Percentiles rank a stretch among this genome's conserved stretches.
These are phyloP conservation scores for Penicillium herquei DNA, from an alignment of 495 filamentous ascomycete species.

Conservation along the genomic window DNA sequence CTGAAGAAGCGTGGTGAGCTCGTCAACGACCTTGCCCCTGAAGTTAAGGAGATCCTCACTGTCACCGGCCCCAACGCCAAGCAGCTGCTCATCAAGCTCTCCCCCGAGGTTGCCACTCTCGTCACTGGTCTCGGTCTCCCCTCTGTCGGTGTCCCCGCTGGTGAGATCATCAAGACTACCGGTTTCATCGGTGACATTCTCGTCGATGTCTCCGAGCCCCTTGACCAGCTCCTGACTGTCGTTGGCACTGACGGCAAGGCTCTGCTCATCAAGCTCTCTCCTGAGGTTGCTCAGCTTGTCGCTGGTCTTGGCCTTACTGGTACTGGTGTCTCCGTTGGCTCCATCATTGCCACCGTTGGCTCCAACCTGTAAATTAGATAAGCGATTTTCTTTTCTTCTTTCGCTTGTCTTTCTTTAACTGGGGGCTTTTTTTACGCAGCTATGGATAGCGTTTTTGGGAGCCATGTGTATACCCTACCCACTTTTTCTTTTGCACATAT, in stretches of 20 bases:
- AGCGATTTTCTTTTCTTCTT: background rate
- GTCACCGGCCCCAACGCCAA: constrained; percentile 32
- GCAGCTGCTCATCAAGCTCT: constrained; percentile 37
- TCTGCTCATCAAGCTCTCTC: constrained; percentile 39
- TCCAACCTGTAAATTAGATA: constrained; percentile 32
- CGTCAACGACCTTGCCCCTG: constrained; percentile 33
- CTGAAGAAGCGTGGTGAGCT: constrained; percentile 30
- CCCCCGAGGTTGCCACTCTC: constrained; percentile 30
- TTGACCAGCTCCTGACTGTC: constrained; percentile 33
- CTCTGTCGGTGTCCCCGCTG: constrained; percentile 29
- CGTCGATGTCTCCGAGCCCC: constrained; percentile 29
- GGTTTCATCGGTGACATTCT: constrained; percentile 38
- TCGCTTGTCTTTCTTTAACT: background rate
- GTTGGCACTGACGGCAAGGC: constrained; percentile 27
- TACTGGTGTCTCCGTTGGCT: constrained; percentile 31
- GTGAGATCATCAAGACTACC: constrained; percentile 36
- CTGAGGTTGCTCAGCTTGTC: constrained; percentile 32
- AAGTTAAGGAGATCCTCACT: constrained; percentile 33
- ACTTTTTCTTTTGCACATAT: constrained; percentile 20
- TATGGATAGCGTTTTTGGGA: constrained; percentile 23
- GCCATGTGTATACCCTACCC: constrained; percentile 16
- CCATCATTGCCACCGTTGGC: constrained; percentile 34
- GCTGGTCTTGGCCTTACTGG: constrained; percentile 39
- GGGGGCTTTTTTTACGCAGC: constrained; percentile 18
- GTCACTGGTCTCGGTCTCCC: constrained; percentile 40